These are phyloP conservation scores for Berkeleyomyces rouxiae DNA, from an alignment of 2,329 filamentous ascomycete genomes.

Conservation along the genomic window DNA sequence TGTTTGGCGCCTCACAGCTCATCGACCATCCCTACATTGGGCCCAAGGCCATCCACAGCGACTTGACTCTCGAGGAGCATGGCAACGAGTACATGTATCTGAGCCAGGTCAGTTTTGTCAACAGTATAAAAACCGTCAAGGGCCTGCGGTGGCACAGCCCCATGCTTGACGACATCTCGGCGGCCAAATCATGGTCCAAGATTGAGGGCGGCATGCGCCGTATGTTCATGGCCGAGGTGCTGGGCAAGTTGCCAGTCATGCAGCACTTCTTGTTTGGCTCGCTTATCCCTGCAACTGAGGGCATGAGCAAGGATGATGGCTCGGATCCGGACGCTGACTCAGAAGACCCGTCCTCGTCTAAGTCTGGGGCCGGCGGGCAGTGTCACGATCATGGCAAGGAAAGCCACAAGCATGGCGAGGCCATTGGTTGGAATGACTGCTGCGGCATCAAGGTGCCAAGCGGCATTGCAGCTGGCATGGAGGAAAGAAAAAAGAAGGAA, in stretches of 20 bases:
- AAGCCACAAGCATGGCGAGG: constrained; percentile 44
- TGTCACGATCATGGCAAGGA: constrained; percentile 32
- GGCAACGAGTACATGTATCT: constrained; percentile 74
- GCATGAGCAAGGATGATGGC: constrained; percentile 55
- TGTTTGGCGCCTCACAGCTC: constrained; percentile 85
- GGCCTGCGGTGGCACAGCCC: constrained; percentile 91
- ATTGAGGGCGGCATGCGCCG: constrained; percentile 88
- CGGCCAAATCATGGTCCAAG: constrained; percentile 78
- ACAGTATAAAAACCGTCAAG: constrained; percentile 89
- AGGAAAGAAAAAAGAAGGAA: constrained; percentile 59
- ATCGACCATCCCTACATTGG: constrained; percentile 69
- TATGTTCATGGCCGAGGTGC: constrained; percentile 89
- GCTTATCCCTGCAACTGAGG: constrained; percentile 60
- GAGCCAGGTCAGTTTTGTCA: constrained; percentile 84
- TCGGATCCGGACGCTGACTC: constrained; percentile 30
- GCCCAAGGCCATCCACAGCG: constrained; percentile 69
- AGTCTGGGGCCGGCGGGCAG: constrained; percentile 38
- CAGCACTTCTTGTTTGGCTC: constrained; percentile 94
- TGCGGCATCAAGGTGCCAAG: constrained; percentile 96
- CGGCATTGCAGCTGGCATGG: constrained; percentile 76
- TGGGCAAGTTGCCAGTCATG: constrained; percentile 92
- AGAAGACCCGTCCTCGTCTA: constrained; percentile 22
- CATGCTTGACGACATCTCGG: constrained; percentile 95
- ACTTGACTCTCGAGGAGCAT: constrained; percentile 74
- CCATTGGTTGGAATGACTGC: constrained; percentile 78